These are phyloP conservation scores for Talaromyces rugulosus DNA, from an alignment of 2,329 filamentous ascomycete genomes.

Conservation along the genomic window DNA sequence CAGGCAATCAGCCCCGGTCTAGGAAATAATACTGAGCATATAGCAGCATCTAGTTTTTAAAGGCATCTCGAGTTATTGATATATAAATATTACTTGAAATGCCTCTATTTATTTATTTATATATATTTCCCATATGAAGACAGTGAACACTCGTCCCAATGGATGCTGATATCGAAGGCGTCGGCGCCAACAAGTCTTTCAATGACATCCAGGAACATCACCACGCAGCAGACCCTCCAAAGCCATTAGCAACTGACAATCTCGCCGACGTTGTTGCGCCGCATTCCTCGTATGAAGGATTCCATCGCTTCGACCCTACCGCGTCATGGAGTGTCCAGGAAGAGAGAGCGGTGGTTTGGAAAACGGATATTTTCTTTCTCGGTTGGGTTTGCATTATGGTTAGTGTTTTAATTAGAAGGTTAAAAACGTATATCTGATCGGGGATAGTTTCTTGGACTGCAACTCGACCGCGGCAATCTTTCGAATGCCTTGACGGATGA, in stretches of 20 bases:
- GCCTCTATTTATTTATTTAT: no score
- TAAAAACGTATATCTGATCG: neutral
- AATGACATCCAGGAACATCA: constrained; percentile 3
- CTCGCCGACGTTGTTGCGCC: constrained; percentile 24
- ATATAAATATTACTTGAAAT: neutral
- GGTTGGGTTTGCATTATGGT: constrained; percentile 51
- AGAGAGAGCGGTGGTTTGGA: constrained; percentile 12
- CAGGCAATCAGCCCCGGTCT: neutral
- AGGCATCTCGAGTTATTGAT: neutral
- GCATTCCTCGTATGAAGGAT: constrained; percentile 4
- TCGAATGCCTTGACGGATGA: constrained; percentile 55
- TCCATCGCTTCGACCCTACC: constrained; percentile 9
- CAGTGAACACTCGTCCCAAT: neutral
- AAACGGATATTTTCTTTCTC: constrained; percentile 13
- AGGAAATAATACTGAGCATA: neutral
- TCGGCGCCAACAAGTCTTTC: neutral
- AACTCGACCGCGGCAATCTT: constrained; percentile 58
- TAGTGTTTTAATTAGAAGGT: constrained; percentile 19
- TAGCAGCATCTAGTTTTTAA: neutral
- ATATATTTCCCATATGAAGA: no score
- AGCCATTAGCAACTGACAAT: constrained; percentile 21
- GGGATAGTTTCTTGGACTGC: constrained; percentile 41
- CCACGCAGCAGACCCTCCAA: neutral
- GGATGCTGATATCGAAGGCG: constrained; percentile 5
- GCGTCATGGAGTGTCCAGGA: constrained; percentile 11